Evolutionary conservation across 768 basidiomycete species (phyloP).

Genomic region (Gelatoporia subvermispora): DNA sequence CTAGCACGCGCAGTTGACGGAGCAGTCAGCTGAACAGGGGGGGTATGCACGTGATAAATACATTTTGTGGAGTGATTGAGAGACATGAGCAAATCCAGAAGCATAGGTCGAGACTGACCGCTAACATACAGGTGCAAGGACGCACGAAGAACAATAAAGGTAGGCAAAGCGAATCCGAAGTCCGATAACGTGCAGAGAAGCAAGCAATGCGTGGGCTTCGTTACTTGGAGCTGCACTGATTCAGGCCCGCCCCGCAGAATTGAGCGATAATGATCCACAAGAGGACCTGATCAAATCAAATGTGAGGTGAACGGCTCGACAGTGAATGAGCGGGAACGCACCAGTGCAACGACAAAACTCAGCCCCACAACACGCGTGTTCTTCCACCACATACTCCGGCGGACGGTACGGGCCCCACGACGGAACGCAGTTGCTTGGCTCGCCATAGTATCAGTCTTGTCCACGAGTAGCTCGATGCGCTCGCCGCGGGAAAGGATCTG

Average conservation of each 20-base stretch:
- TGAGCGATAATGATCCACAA: conserved; percentile 83
- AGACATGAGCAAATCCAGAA: too few species aligned
- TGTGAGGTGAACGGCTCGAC: too few species aligned
- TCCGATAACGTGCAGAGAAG: too few species aligned
- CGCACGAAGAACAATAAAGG: too few species aligned
- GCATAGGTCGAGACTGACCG: too few species aligned
- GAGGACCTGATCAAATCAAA: too few species aligned
- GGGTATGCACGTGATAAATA: too few species aligned
- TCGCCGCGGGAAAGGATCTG: conserved; percentile 93
- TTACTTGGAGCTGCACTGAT: conserved; percentile 49
- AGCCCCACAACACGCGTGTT: conserved; percentile 68
- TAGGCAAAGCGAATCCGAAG: too few species aligned
- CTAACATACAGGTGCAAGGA: too few species aligned
- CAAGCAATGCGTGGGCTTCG: neutral
- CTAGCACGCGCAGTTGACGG: too few species aligned
- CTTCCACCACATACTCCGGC: conserved; percentile 89
- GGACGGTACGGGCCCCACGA: conserved; percentile 76
- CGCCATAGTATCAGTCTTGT: conserved; percentile 95
- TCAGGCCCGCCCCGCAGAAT: conserved; percentile 81
- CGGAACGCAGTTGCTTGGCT: conserved; percentile 92
- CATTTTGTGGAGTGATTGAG: too few species aligned
- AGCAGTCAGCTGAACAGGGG: too few species aligned
- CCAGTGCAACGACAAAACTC: conserved; percentile 65
- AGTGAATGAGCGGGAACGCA: conserved; percentile 35
- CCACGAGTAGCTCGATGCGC: conserved; percentile 90